These are phyloP conservation scores for Globisporangium paroecandrum DNA, from an alignment of 352 stramenopile species.

Conservation along the genomic window DNA sequence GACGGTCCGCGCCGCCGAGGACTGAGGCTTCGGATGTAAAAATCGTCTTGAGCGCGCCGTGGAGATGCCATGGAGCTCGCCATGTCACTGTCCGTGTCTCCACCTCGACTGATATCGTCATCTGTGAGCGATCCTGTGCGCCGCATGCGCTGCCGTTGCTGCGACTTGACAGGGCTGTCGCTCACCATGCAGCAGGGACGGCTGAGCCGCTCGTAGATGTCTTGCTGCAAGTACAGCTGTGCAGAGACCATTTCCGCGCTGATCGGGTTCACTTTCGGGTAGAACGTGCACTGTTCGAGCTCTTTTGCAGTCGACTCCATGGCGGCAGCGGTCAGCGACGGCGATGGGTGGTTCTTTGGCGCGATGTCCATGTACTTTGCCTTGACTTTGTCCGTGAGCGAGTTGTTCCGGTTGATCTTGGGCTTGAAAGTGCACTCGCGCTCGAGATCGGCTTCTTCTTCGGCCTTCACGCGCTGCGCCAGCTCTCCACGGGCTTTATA, in stretches of 20 bases:
- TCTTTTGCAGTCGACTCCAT: constrained; percentile 61
- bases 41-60: constrained; percentile 47
- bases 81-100: constrained; percentile 22
- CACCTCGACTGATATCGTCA: constrained; percentile 12
- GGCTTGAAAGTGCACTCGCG: constrained; percentile 76
- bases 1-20: constrained; percentile 12
- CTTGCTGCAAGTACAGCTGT: constrained; percentile 81
- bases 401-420: constrained; percentile 46
- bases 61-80: constrained; percentile 21
- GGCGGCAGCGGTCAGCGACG: constrained; percentile 44
- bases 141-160: constrained; percentile 12
- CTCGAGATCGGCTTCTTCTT: constrained; percentile 69
- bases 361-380: constrained; percentile 71
- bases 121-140: constrained; percentile 19
- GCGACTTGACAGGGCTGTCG: constrained; percentile 13
- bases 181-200: constrained; percentile 35
- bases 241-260: constrained; percentile 74
- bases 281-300: constrained; percentile 73
- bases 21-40: constrained; percentile 33
- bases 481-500: constrained; percentile 74
- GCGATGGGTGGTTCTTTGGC: constrained; percentile 25
- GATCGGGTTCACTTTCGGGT: constrained; percentile 75
- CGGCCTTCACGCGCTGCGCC: constrained; percentile 50
- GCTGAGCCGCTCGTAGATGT: constrained; percentile 83
- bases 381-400: constrained; percentile 49